These are phyloP conservation scores for Graphiopsis chlorocephala DNA, from an alignment of 2,329 filamentous ascomycete species.

Conservation along the genomic window DNA sequence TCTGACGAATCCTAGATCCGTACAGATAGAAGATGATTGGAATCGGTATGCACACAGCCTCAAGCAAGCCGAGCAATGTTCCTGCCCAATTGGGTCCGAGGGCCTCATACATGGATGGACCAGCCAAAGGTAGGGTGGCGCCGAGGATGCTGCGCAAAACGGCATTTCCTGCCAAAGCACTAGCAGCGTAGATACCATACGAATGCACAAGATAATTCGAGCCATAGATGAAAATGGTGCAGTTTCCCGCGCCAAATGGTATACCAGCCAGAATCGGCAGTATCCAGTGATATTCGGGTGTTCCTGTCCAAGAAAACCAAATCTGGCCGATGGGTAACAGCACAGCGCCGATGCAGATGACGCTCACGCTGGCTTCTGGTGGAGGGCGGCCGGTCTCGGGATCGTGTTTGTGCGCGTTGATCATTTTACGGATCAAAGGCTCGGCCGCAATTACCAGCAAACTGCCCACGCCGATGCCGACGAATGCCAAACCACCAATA, in stretches of 20 bases:
- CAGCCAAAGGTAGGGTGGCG: slow-evolving; percentile 75
- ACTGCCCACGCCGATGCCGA: slow-evolving; percentile 64
- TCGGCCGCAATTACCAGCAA: slow-evolving; percentile 53
- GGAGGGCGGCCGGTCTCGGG: slow-evolving; percentile 68
- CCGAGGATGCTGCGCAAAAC: slow-evolving; percentile 71
- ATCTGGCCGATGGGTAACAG: slow-evolving; percentile 76
- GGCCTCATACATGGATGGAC: slow-evolving; percentile 65
- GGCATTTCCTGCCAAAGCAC: slow-evolving; percentile 74
- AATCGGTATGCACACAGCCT: slow-evolving; percentile 72
- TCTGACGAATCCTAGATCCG: slow-evolving; percentile 55
- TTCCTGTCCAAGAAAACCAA: slow-evolving; percentile 84
- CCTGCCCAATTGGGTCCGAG: slow-evolving; percentile 77
- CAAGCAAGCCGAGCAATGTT: slow-evolving; percentile 70
- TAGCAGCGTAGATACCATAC: slow-evolving; percentile 80
- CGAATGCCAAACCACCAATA: slow-evolving; percentile 72
- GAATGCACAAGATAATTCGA: slow-evolving; percentile 75
- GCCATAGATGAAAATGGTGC: slow-evolving; percentile 76
- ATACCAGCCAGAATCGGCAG: slow-evolving; percentile 74
- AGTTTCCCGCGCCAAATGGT: slow-evolving; percentile 75
- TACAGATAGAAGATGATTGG: slow-evolving; percentile 70
- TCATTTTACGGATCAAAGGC: slow-evolving; percentile 71
- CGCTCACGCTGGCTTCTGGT: slow-evolving; percentile 77
- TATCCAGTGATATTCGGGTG: slow-evolving; percentile 82
- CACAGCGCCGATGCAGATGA: slow-evolving; percentile 75
- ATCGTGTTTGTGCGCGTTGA: slow-evolving; percentile 73